Percentiles rank a stretch among this genome's conserved stretches.
These are phyloP conservation scores for Alternaria infectoria DNA, from an alignment of 2,329 filamentous ascomycete genomes.

Conservation along the genomic window DNA sequence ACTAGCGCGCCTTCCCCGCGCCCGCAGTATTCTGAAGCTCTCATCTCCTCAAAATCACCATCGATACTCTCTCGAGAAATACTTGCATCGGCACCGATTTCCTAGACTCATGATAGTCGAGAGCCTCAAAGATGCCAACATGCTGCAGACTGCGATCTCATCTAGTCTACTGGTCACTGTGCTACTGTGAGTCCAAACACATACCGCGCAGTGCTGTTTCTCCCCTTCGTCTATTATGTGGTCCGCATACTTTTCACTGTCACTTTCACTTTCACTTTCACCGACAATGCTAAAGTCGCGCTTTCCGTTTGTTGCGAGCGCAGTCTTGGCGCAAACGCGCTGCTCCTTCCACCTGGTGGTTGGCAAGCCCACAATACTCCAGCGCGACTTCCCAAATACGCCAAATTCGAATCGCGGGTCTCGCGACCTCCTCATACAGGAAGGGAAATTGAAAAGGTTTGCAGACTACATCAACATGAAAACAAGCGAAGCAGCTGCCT, in stretches of 20 bases:
- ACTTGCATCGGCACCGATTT: no score
- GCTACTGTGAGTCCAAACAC: no score
- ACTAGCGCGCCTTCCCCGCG: no score
- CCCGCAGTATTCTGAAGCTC: no score
- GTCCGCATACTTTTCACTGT: not conserved
- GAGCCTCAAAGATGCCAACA: no score
- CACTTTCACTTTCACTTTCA: not conserved
- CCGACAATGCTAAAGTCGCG: not conserved
- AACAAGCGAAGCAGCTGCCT: not conserved
- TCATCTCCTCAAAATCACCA: no score
- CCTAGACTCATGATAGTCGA: no score
- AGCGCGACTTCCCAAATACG: not conserved
- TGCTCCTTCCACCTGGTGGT: slow-evolving; percentile 6
- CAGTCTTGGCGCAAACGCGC: slow-evolving; percentile 21
- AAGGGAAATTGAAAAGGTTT: not conserved
- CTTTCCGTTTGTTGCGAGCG: not conserved
- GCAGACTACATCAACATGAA: not conserved
- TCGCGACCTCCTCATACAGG: not conserved
- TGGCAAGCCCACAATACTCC: not conserved
- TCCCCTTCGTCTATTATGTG: not conserved
- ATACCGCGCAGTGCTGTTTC: not conserved
- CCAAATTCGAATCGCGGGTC: not conserved
- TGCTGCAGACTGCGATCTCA: no score
- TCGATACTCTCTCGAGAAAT: no score
- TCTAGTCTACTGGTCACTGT: no score